These are phyloP conservation scores for Herpetospermum pedunculosum DNA, from an alignment of 306 rosid species.

Conservation along the genomic window DNA sequence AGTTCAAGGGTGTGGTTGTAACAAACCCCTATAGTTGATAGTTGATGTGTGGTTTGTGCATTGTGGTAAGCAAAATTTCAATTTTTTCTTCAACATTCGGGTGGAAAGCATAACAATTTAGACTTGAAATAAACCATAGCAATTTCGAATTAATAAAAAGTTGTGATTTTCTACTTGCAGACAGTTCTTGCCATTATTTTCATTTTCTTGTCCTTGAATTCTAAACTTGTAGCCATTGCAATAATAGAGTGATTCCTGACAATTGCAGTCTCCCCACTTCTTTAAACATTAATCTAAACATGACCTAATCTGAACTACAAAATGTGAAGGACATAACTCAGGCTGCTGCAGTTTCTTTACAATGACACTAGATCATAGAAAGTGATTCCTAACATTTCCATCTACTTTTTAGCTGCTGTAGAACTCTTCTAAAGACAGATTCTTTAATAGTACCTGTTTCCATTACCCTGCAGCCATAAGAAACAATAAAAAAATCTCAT, in stretches of 20 bases:
- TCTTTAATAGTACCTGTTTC: slow-evolving; percentile 32
- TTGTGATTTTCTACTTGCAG: not conserved
- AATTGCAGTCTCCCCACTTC: not conserved
- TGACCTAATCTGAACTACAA: not conserved
- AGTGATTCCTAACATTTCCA: not conserved
- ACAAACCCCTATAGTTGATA: too few species aligned
- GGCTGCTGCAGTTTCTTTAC: not conserved
- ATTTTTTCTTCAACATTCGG: too few species aligned
- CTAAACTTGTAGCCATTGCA: not conserved
- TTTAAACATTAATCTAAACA: not conserved
- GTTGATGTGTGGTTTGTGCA: too few species aligned
- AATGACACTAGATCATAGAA: not conserved
- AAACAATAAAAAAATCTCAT: not conserved
- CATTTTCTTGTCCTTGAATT: not conserved
- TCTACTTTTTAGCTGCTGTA: not conserved
- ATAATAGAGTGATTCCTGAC: not conserved
- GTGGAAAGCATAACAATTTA: not conserved
- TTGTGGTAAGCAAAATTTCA: too few species aligned
- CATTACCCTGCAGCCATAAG: slow-evolving; percentile 37
- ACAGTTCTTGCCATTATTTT: not conserved
- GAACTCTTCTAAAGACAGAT: slow-evolving; percentile 6
- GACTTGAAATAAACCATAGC: not conserved
- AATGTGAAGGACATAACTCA: not conserved
- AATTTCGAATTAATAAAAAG: not conserved
- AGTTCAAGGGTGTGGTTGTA: too few species aligned